Base-by-base conservation (phyloP, 768 basidiomycete genomes). In the Albatrellus ellisii region DNA sequence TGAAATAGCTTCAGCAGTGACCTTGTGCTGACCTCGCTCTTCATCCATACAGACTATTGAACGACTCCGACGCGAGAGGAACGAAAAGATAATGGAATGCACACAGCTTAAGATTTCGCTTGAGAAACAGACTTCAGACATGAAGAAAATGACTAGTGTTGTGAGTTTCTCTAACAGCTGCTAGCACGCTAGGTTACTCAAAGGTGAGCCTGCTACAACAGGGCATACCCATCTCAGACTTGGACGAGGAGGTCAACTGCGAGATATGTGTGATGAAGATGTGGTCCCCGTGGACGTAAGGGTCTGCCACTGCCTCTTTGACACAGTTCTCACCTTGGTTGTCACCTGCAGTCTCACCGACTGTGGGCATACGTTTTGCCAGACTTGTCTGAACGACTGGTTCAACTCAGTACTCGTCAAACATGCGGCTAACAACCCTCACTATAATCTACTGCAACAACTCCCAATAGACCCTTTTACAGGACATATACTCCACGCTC, bases 321-420 rank as follows among this genome's bases (percentile, higher is more conserved):
- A 36, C 39, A 41, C 32, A 17, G 32, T 36, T 35, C 42, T 17
- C 12, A 15, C 20, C 14, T n/a, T 10, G n/a, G 12, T 20, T 27
- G 33, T 28, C 7, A 11, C 26, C 42, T n/a, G 26, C 50, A 84
- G 81, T 4, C 63, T 85, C 17, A 58, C 70, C 20, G 49, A 51
- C 5, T 86, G 82, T 42, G 82, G 82, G 2, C 82, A 86, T 56
- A 70, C 73, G 0, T 83, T 77, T 53, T 86, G 81, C 53, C 60
- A 70, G 46, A 55, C 55, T 4, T 85, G 81, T 49, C 62, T 85
- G 6, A 62, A 65, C 35, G 72, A 75, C 50, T 69, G 68, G 67
- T 70, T 73, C 47, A 58, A 47, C 39, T 69, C 70, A 2, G 67
- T 59, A 0, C 67, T 73, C 38, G 62, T 59, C 0, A 67, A 70